Evolutionary conservation across 129 eudicot genomes (phyloP).

Genomic region (Flaveria sonorensis): DNA sequence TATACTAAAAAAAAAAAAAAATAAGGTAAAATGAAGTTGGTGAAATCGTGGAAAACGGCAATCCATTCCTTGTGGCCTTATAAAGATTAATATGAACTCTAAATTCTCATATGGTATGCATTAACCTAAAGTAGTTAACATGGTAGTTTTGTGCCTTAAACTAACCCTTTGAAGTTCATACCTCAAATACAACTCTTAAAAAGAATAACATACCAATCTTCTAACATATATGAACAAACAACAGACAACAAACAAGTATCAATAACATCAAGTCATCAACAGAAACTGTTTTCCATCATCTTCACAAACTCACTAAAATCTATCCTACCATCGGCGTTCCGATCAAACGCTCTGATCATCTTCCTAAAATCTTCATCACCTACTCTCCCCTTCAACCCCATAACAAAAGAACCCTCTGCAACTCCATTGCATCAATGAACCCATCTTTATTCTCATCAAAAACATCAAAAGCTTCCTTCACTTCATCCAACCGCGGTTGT

Average conservation of each 20-base stretch:
- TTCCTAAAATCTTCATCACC: conserved; percentile 52
- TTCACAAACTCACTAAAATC: conserved; percentile 64
- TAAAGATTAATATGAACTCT: no score
- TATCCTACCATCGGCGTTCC: conserved; percentile 56
- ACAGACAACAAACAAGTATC: no score
- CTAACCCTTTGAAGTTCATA: background rate
- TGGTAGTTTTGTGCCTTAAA: no score
- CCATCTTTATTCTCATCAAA: conserved; percentile 83
- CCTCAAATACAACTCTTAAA: background rate
- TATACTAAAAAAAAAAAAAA: no score
- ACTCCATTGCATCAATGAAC: conserved; percentile 70
- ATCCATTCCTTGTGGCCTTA: no score
- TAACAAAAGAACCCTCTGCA: conserved; percentile 61
- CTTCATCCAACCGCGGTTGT: conserved; percentile 58
- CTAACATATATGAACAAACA: background rate
- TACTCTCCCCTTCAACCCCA: conserved; percentile 55
- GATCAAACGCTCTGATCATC: conserved; percentile 77
- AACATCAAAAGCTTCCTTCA: conserved; percentile 73
- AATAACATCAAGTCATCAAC: conserved; percentile 10
- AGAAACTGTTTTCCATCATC: conserved; percentile 51
- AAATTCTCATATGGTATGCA: no score
- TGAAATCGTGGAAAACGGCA: no score
- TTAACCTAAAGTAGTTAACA: no score
- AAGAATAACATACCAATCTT: conserved; percentile 1
- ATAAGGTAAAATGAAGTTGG: no score